Evolutionary conservation across 2,329 filamentous ascomycete species (phyloP), one percentile per base, ranked within the genome.

Genomic region (Curvularia lunata): DNA sequence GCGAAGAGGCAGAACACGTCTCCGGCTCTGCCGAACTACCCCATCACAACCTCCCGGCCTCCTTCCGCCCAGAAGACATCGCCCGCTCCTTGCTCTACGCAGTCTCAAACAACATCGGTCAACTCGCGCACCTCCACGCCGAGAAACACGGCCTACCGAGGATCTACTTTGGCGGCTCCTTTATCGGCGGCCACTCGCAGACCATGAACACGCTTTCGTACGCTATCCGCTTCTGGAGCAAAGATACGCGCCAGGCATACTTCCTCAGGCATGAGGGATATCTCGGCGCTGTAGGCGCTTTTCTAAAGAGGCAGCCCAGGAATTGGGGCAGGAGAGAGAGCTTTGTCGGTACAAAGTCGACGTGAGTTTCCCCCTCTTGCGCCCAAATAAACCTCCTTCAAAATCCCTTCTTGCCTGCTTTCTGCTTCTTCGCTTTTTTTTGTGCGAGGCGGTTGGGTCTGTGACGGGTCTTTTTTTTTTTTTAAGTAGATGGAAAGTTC

Each of bases 131-230:
- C 76, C 83, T 99, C n/a, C 95, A 98, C 75, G 95, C 92, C 5
- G 93, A 97, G 75, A 95, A 97, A 73, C 94, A 99, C 79, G 86
- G 89, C 45, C 83, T 98, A 25, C 90, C 91, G 62, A 88, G 94
- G 72, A 98, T 99, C 60, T 99, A 99, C 81, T 99, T 99, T 77
- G 95, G 95, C 21, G 95, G 95, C 23, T 95, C 91, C 6, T 99
- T 98, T 75, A 98, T 99, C 73, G 88, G 95, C 41, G 95, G 95
- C 40, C 95, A 99, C 77, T 88, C 91, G 16, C 95, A 98, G 79
- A 99, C 95, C 12, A 99, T 99, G 86, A 96, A 98, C 77, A 98
- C 95, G 0, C 83, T 99, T 9, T 93, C 90, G 54, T 99, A 97
- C 73, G 95, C 94, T 73, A 97, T 99, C 79, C 92, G 92, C 68